Evolutionary conservation across 495 filamentous ascomycete genomes (phyloP).

Genomic region (Neurospora sp.): DNA sequence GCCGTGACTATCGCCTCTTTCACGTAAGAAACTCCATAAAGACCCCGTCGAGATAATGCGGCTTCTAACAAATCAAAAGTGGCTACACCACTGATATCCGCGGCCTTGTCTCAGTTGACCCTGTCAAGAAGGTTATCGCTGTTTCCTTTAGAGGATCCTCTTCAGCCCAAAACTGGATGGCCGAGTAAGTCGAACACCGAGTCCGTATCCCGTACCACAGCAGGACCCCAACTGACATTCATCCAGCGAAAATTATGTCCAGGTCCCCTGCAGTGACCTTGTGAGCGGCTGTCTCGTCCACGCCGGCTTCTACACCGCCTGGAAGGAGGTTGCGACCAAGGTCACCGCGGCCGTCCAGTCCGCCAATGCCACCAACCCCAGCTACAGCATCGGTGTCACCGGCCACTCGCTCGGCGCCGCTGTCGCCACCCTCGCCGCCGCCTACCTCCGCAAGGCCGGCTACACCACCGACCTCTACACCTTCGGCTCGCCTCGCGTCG

Average conservation of each 20-base stretch:
- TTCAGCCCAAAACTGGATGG: conserved; percentile 56
- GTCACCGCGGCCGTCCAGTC: conserved; percentile 15
- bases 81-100: conserved; percentile 48
- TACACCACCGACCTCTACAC: conserved; percentile 41
- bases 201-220: neutral
- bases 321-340: conserved; percentile 20
- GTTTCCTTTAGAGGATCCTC: conserved; percentile 59
- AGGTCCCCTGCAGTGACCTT: conserved; percentile 21
- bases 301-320: conserved; percentile 30
- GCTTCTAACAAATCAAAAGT: conserved; percentile 23
- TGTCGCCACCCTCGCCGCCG: conserved; percentile 51
- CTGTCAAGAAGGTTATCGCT: conserved; percentile 50
- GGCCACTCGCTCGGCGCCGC: conserved; percentile 66
- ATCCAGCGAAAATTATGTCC: conserved; percentile 22
- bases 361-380: conserved; percentile 30
- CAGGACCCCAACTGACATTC: neutral
- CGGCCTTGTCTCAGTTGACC: conserved; percentile 62
- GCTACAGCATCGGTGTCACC: conserved; percentile 46
- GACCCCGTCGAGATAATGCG: neutral
- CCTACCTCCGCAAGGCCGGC: conserved; percentile 44
- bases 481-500: conserved; percentile 60
- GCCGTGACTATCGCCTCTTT: conserved; percentile 49
- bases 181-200: conserved; percentile 43
- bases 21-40: conserved; percentile 33
- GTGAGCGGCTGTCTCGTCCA: conserved; percentile 25